A percentile compares a stretch with the other conserved stretches of the same genome.
Conservation (phyloP, 2,329 filamentous ascomycete genomes). For the Aspergillus proliferans region DNA sequence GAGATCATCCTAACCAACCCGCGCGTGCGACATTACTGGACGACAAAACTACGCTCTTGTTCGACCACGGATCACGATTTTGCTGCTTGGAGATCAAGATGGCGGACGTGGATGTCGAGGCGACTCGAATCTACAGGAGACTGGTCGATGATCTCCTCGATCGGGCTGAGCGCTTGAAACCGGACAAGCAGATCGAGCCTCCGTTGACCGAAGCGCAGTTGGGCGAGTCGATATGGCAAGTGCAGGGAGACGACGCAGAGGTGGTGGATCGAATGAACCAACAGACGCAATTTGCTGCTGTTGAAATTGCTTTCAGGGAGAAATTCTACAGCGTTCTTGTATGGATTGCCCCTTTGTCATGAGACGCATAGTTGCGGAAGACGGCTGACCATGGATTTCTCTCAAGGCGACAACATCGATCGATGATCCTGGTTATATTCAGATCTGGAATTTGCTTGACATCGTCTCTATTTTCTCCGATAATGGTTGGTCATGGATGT, state of each 20-base stretch:
- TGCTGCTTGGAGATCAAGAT: conserved; percentile 16
- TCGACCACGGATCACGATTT: conserved; percentile 1
- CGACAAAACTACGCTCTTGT: conserved; percentile 4
- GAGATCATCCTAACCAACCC: conserved; percentile 6
- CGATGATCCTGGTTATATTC: conserved; percentile 68
- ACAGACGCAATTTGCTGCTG: conserved; percentile 56
- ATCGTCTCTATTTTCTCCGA: conserved; percentile 85
- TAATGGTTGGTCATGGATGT: conserved; percentile 54
- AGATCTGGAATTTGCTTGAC: conserved; percentile 90
- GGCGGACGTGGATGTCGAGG: conserved; percentile 27
- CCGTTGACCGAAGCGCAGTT: conserved; percentile 63
- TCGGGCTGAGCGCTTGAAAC: conserved; percentile 55
- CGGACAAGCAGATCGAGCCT: conserved; percentile 61
- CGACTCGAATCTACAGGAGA: conserved; percentile 41
- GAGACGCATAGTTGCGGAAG: not conserved
- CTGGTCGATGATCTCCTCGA: conserved; percentile 55
- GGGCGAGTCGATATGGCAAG: conserved; percentile 34
- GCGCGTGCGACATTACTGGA: not conserved
- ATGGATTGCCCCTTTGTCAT: conserved; percentile 30
- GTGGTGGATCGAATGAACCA: conserved; percentile 39
- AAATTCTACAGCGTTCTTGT: conserved; percentile 76
- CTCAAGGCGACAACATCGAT: conserved; percentile 66
- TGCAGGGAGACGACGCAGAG: conserved; percentile 23
- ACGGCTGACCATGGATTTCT: conserved; percentile 9
- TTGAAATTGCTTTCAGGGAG: conserved; percentile 77